Evolutionary conservation across 2,329 filamentous ascomycete species (phyloP).

Genomic region (Meredithiella fracta): DNA sequence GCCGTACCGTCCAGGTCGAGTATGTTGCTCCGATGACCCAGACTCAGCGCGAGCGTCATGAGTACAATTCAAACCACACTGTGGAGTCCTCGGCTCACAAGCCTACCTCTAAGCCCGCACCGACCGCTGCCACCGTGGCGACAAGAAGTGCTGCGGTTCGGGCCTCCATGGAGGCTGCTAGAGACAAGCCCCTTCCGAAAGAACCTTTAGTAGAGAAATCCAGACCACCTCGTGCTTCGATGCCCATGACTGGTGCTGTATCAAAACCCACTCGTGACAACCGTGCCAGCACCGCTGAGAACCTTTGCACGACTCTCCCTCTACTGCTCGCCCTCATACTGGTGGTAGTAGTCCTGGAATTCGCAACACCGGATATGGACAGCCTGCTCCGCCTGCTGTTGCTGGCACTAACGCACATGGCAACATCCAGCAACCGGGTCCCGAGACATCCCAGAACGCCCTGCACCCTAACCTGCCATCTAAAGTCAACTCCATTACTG

Average conservation of each 20-base stretch:
- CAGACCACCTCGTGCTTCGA: constrained; percentile 15
- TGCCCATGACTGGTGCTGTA: background rate
- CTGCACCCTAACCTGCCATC: constrained; percentile 24
- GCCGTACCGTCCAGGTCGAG: constrained; percentile 90
- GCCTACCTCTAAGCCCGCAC: constrained; percentile 19
- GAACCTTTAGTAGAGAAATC: constrained; percentile 28
- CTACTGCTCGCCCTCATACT: constrained; percentile 48
- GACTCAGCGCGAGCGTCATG: constrained; percentile 51
- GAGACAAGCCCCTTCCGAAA: constrained; percentile 43
- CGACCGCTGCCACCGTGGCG: constrained; percentile 32
- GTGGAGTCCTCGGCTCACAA: constrained; percentile 23
- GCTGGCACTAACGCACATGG: constrained; percentile 81
- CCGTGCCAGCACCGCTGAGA: constrained; percentile 28
- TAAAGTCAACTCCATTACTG: constrained; percentile 42
- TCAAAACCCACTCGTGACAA: constrained; percentile 26
- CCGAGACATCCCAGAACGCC: constrained; percentile 42
- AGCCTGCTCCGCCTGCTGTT: constrained; percentile 72
- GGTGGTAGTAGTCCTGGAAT: constrained; percentile 46
- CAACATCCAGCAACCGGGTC: constrained; percentile 64
- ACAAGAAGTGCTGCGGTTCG: constrained; percentile 29
- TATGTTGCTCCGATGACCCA: constrained; percentile 86
- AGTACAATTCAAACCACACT: constrained; percentile 27
- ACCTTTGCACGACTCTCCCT: constrained; percentile 23
- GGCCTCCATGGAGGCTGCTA: constrained; percentile 31
- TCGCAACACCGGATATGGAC: constrained; percentile 61